Evolutionary conservation across 169 alveolate genomes (phyloP), one percentile per base, ranked within the genome.

Genomic region (Plasmodium knowlesi): DNA sequence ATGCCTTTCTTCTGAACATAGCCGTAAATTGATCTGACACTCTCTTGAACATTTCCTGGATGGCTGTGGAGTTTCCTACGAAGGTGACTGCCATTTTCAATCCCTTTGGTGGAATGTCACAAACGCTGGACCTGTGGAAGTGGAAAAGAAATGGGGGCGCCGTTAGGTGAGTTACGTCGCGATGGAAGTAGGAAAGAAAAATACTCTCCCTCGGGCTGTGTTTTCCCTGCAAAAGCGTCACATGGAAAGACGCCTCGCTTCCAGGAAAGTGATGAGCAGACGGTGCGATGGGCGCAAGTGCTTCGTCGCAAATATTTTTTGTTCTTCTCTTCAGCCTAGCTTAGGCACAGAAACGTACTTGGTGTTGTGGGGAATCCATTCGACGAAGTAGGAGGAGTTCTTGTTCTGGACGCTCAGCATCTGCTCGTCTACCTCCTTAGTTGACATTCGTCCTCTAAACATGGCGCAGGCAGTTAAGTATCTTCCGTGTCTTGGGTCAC

Each of bases 361-460:
- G 95, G 99, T 98, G 98, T 99, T 99, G 98, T 98, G 99, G 74
- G 99, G 99, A 96, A 99, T 99, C 99, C 99, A 99, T 97, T 99
- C 99, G 76, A 99, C 99, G 96, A 99, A 99, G 98, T 98, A 98
- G 80, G 99, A 97, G 78, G 99, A 97, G 98, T 99, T 99, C 97
- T 99, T 99, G 97, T 98, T 98, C 97, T 99, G 99, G 34, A 99
- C 99, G 93, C 98, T 98, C 53, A 98, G 97, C 99, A 99, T 99
- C 96, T 99, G 99, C 96, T 99, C 99, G 88, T 99, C 99, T 72
- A 99, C 99, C 96, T 98, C 99, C 96, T 99, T 98, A 88, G 99
- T 99, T 92, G 99, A 98, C 99, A 99, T 99, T 96, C 99, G 98
- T 84, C 99, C 99, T 95, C 99, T 98, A 99, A 98, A 99, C 97